Evolutionary conservation across 768 basidiomycete species (phyloP).

Genomic region (Omphalotus guepiniiformis): DNA sequence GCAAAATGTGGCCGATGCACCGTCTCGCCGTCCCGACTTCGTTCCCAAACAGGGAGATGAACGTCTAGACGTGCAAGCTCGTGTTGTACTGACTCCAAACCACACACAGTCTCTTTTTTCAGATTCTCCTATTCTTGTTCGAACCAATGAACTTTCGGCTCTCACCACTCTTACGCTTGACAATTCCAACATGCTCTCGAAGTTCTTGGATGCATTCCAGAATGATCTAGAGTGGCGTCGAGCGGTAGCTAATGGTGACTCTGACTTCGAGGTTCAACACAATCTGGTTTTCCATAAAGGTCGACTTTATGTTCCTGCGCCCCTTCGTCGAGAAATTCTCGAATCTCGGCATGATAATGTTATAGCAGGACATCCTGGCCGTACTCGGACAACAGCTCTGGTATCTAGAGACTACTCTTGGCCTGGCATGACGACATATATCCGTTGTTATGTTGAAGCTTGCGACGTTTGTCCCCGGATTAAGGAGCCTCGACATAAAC

Average conservation of each 20-base stretch:
- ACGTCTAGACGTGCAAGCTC: slow-evolving; percentile 9
- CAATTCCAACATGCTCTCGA: slow-evolving; percentile 13
- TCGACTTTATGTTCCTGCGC: slow-evolving; percentile 26
- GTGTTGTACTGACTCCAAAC: slow-evolving; percentile 9
- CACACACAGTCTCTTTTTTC: slow-evolving; percentile 9
- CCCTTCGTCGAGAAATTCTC: slow-evolving; percentile 26
- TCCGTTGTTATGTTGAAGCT: slow-evolving; percentile 23
- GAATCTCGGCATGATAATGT: slow-evolving; percentile 31
- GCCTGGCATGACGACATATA: slow-evolving; percentile 23
- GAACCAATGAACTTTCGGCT: slow-evolving; percentile 9
- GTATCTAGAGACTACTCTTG: slow-evolving; percentile 36
- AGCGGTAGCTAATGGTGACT: slow-evolving; percentile 12
- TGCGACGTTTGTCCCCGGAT: slow-evolving; percentile 31
- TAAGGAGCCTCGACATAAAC: slow-evolving; percentile 30
- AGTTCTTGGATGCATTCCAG: slow-evolving; percentile 12
- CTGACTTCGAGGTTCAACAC: slow-evolving; percentile 9
- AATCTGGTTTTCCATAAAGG: slow-evolving; percentile 22
- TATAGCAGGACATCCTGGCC: slow-evolving; percentile 38
- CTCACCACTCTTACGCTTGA: slow-evolving; percentile 18
- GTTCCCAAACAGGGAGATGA: slow-evolving; percentile 20
- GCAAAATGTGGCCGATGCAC: slow-evolving; percentile 26
- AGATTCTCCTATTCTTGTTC: background rate
- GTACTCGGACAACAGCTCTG: slow-evolving; percentile 24
- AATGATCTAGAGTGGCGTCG: slow-evolving; percentile 16
- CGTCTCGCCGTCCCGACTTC: slow-evolving; percentile 26